A percentile compares a stretch with the other conserved stretches of the same genome.
These are phyloP conservation scores for Volvox reticuliferus DNA, from an alignment of 139 green algal species.

Conservation along the genomic window DNA sequence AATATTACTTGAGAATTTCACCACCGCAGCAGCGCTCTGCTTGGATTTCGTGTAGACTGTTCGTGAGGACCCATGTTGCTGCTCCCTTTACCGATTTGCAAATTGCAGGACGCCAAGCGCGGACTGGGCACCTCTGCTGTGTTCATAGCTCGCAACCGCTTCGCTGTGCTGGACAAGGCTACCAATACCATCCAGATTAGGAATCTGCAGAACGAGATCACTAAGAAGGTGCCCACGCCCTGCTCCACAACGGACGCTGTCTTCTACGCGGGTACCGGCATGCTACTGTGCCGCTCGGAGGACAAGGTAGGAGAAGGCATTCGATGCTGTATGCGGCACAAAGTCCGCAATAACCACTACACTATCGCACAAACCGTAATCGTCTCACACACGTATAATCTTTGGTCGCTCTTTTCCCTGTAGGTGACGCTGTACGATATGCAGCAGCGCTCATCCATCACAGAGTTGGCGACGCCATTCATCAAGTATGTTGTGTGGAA, in stretches of 20 bases:
- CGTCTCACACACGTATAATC: no score
- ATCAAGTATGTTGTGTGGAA: constrained; percentile 99
- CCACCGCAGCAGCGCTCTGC: no score
- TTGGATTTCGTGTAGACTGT: no score
- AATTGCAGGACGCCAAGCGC: constrained; percentile 83
- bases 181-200: constrained; percentile 91
- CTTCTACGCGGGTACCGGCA: constrained; percentile 98
- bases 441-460: constrained; percentile 91
- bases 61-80: no score
- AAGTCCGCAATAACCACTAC: no score
- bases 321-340: no score
- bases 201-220: constrained; percentile 98
- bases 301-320: constrained; percentile 87
- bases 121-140: constrained; percentile 88
- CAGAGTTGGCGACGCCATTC: constrained; percentile 91
- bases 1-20: no score
- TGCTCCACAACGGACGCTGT: constrained; percentile 87
- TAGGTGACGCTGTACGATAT: constrained; percentile 97
- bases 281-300: constrained; percentile 93
- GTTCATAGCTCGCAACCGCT: constrained; percentile 99
- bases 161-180: constrained; percentile 95
- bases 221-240: constrained; percentile 94
- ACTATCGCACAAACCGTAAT: no score
- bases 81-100: no score
- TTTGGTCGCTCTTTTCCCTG: neutral